Base-by-base conservation (phyloP, 2,329 filamentous ascomycete species). In the Leptographium flavum region DNA sequence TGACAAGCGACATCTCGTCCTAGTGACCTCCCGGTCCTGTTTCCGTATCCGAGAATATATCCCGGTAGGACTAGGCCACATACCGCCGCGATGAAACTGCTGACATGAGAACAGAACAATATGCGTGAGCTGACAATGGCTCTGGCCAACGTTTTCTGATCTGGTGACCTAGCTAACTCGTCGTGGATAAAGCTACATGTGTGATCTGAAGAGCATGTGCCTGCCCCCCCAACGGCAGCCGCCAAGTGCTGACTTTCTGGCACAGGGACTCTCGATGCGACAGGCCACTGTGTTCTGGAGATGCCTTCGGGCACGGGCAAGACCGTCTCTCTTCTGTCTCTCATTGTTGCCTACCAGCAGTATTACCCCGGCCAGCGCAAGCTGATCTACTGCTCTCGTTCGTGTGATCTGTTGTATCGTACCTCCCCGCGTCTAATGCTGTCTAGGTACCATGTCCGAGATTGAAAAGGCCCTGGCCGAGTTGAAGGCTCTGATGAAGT, bases 301-400 rank as follows among this genome's bases (percentile, higher is more conserved):
- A 98, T 98, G 92, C 92, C 92, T 63, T 98, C 92, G 48, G 92
- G 92, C 37, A 98, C 92, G 22, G 92, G 92, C 50, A 98, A 98
- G 70, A 98, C 92, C 0, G 85, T 98, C 23, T 95, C 92, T 10
- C 71, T 98, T 5, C 70, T 98, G 38, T 95, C 92, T 0, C 75
- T 98, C 54, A 98, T 98, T 57, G 80, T 98, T 47, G 90, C 92
- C 36, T 98, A 98, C 57, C 93, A 98, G 63, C 85, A 92, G 60
- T 81, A 88, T 60, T 88, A 90, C 57, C 87, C 88, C 3, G 87
- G 94, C 59, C 86, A 92, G 56, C 75, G 93, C 46, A 98, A 98
- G 64, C 78, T 98, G 43, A 95, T 98, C 46, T 98, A 98, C 65
- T 98, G 92, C 69, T 98, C 92, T 51, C 87, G 92, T 79, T 44